Evolutionary conservation across 768 basidiomycete species (phyloP).

Genomic region (Psilocybe tampanensis): DNA sequence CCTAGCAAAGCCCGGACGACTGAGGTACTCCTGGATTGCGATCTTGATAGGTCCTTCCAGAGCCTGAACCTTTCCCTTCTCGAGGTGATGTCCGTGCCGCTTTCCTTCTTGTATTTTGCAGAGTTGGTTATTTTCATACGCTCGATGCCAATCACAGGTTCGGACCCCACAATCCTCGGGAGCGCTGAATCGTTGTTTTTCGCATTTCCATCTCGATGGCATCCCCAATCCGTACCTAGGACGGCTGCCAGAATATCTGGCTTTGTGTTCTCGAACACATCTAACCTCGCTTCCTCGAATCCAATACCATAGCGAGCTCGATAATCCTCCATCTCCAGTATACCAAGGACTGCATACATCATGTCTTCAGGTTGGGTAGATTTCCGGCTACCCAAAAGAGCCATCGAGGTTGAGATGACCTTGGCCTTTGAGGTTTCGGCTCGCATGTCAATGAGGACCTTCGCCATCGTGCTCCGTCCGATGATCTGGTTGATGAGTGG

Average conservation of each 20-base stretch:
- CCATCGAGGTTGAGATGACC: constrained; percentile 7
- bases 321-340: constrained; percentile 11
- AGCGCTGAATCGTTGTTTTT: constrained; percentile 11
- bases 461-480: constrained; percentile 8
- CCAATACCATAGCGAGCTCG: constrained; percentile 4
- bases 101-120: constrained; percentile 6
- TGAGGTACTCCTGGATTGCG: constrained; percentile 1
- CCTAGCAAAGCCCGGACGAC: constrained; percentile 8
- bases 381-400: constrained; percentile 2
- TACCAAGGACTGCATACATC: constrained; percentile 12
- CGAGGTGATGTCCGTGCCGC: constrained; percentile 2
- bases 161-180: constrained; percentile 5
- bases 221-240: constrained; percentile 11
- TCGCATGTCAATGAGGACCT: constrained; percentile 1
- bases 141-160: constrained; percentile 8
- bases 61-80: constrained; percentile 10
- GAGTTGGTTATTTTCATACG: constrained; percentile 2
- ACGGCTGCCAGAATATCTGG: constrained; percentile 6
- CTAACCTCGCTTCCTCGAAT: constrained; percentile 8
- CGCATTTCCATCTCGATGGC: background rate
- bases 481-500: constrained; percentile 5
- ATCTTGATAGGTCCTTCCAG: constrained; percentile 8
- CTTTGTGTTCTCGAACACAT: constrained; percentile 8
- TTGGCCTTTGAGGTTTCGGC: background rate
- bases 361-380: constrained; percentile 10